Conservation (phyloP, 331 rosid genomes). For the Acacia concinna region DNA sequence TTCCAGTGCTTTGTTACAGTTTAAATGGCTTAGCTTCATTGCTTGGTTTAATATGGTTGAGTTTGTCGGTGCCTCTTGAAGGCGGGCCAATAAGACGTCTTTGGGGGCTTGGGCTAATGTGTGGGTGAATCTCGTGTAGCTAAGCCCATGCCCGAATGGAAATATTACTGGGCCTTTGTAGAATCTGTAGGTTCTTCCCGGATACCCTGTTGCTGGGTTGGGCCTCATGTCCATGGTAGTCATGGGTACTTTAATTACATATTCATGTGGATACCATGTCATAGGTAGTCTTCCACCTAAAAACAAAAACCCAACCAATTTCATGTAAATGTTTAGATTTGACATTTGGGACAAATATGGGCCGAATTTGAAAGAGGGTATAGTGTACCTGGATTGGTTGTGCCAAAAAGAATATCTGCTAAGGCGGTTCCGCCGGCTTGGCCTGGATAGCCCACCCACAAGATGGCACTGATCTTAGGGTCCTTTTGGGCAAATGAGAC, state of each 20-base stretch:
- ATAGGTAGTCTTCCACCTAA: conserved; percentile 81
- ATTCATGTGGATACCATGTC: conserved; percentile 90
- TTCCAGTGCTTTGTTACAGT: conserved; percentile 41
- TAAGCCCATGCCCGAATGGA: conserved; percentile 78
- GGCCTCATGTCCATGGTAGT: conserved; percentile 81
- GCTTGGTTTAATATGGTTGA: conserved; percentile 36
- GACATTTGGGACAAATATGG: neutral
- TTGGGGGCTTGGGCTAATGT: conserved; percentile 49
- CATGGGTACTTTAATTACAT: conserved; percentile 68
- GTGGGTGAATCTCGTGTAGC: conserved; percentile 65
- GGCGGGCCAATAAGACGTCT: conserved; percentile 36
- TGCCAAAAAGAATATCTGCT: conserved; percentile 82
- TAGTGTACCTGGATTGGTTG: conserved; percentile 65
- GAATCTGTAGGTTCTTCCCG: conserved; percentile 88
- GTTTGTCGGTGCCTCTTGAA: conserved; percentile 35
- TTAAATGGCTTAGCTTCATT: conserved; percentile 47
- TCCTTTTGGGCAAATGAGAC: conserved; percentile 67
- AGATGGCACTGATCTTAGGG: conserved; percentile 61
- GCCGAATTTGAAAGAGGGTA: neutral
- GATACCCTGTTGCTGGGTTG: conserved; percentile 66
- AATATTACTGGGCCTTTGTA: conserved; percentile 87
- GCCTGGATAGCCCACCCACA: conserved; percentile 99
- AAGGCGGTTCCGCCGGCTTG: conserved; percentile 95
- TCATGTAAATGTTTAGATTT: neutral
- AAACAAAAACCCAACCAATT: neutral